Evolutionary conservation across 148 eudicot species (phyloP), one percentile per base, ranked within the genome.

Genomic region (Vaccinium myrtillus): DNA sequence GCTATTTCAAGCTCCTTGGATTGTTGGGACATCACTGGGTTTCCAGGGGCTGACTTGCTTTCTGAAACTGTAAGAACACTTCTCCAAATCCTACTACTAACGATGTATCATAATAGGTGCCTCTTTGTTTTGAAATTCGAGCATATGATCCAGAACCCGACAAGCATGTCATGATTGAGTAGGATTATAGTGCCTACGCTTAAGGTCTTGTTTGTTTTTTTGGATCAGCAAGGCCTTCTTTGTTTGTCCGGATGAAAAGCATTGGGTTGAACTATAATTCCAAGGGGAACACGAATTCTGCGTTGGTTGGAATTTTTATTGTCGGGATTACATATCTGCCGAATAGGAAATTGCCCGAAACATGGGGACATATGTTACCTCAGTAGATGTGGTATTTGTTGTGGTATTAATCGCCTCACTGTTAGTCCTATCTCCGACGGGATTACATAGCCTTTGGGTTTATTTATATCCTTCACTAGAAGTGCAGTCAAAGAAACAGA

Each of bases 1-100:
- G 77, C 86, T 71, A 83, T 83, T 56, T 75, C 92, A 7, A 92
- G 77, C 84, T 85, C 88, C 53, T 85, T 90, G 18, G 98, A 91
- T 83, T 90, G 86, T 49, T 97, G 99, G 99, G 96, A 97, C 83
- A 81, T 97, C 78, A 85, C 83, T 69, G 98, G 93, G 65, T 91
- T 94, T 85, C 88, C 91, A 2, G 99, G 99, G 84, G 95, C 94
- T 49, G 98, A 95, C 85, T 76, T 94, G 84, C 98, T 97, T 21
- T 94, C 98, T 58, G 94, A 95, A 74, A 87, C 86, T 71, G 99
- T 97, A 91, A 94, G 98, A 58, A 65, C 70, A 27, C 77, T 79
- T 7, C 70, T 67, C 81, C 70, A 69, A 48, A 75, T 61, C 56
- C 59, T 80, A 48, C 14, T 53, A 9, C 65, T 82, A 53, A 8